Evolutionary conservation across 2,329 filamentous ascomycete species (phyloP), one percentile per base, ranked within the genome.

Genomic region (Helotiales sp.): DNA sequence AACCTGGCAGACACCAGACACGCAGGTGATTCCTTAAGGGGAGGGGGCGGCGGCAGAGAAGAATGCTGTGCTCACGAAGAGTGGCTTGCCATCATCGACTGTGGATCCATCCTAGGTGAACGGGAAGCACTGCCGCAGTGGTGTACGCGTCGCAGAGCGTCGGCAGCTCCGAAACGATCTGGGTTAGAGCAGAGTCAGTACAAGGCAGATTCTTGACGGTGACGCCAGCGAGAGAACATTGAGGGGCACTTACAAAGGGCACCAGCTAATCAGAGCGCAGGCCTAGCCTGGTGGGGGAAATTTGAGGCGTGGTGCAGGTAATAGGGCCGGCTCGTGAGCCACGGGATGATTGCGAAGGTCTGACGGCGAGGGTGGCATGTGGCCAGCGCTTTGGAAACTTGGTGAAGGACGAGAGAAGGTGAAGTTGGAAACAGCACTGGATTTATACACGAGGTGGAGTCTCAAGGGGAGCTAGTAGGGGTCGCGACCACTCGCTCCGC

Each of bases 241-340:
- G 17, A 54, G 50, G 26, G 50, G 28, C 28, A 54, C 17, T 54
- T 30, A 17, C 15, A 32, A 32, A 30, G 28, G 50, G 50, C 1
- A 32, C 50, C 17, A 54, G 50, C 26, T 32, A 54, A 54, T 54
- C 13, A 54, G 50, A 54, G 50, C 26, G 50, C 28, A 54, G 28
- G 50, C 50, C 50, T 32, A 32, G 49, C 49, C 15, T 52, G 11
- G 49, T 30, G 10, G 15, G 26, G 49, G 49, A 52, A 52, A 30
- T 28, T 54, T 54, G 47, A 54, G 28, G 50, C 50, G 50, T 54
- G 17, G 28, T 54, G 10, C 26, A 54, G 24, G 50, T 54, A 32
- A 54, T 32, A 54, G 50, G 26, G 50, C 50, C 50, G 50, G 26
- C 50, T 54, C 15, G 50, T 54, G 28, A 54, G 26, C 26, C 50